Base-by-base conservation (phyloP, 169 alveolate species). In the Cryptosporidium andersoni region DNA sequence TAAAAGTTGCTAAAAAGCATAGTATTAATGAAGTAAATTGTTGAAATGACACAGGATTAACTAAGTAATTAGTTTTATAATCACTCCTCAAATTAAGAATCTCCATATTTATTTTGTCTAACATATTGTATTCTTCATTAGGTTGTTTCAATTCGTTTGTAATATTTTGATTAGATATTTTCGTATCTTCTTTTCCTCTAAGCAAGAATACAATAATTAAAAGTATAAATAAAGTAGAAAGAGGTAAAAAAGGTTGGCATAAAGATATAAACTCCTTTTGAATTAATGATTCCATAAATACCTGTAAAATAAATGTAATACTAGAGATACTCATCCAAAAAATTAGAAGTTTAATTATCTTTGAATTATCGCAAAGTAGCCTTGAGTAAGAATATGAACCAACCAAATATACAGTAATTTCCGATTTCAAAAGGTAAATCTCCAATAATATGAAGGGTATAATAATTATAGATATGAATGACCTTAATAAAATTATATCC, bases 311-410 rank as follows among this genome's bases (percentile, higher is more conserved):
- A 12, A 68, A 58, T 7, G 60, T n/a, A 48, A 74, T 37, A 56
- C 85, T 62, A 7, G 85, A 74, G 43, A 74, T 74, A 2, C 55
- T 34, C 85, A 74, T 74, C 85, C 85, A 74, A 6, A 74, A 40
- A 43, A 58, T 9, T 12, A 74, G 62, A 4, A 64, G 34, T 58
- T 55, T 14, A 2, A 43, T 74, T 4, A 42, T 45, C 39, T 74
- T 58, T 7, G 14, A 11, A 12, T 11, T 12, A 51, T 51, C 56
- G 25, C 25, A 25, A 25, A 25, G 25, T 25, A 25, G 25, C 25
- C 25, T 25, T 25, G 25, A 25, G 25, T 25, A 25, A 25, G 25
- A 25, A 25, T 25, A 25, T 25, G 25, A 25, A 25, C 25, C 25
- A 25, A 25, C 25, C 25, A 25, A 25, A 9, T 7, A 52, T 6